phyloP scores from a whole-genome alignment of 2,329 filamentous ascomycete genomes.

The Sclerotiophoma versabilis region DNA sequence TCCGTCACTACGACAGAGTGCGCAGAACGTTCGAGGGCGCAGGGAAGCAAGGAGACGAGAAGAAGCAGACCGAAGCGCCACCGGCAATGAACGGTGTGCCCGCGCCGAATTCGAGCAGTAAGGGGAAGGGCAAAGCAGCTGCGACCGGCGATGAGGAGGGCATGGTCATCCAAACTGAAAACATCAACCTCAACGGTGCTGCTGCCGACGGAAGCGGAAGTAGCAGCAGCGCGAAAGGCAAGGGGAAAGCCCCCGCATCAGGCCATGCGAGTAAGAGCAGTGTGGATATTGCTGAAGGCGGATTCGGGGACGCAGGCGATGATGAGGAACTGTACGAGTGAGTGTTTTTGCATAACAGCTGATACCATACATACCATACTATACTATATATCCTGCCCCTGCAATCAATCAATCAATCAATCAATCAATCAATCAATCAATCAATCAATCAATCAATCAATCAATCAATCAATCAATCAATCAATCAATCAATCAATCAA shows the following conservation, averaged over 20 bases:
- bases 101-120: neutral
- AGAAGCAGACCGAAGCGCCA: constrained; percentile 19
- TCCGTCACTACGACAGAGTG: constrained; percentile 89
- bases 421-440: too few relatives aligned
- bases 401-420: too few relatives aligned
- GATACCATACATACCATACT: too few relatives aligned
- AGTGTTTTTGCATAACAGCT: too few relatives aligned
- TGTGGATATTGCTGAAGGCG: constrained; percentile 45
- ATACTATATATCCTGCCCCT: too few relatives aligned
- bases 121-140: constrained; percentile 49
- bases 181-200: constrained; percentile 34
- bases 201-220: constrained; percentile 6
- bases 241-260: constrained; percentile 44
- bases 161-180: constrained; percentile 52
- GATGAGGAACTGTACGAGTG: constrained; percentile 56
- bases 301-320: constrained; percentile 50
- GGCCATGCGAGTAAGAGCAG: constrained; percentile 44
- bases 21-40: constrained; percentile 80
- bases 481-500: too few relatives aligned
- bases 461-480: too few relatives aligned
- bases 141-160: constrained; percentile 44
- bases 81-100: neutral
- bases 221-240: constrained; percentile 34
- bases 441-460: too few relatives aligned
- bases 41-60: constrained; percentile 54